A percentile compares a stretch with the other conserved stretches of the same genome.
These are phyloP conservation scores for Salvia splendens DNA, from an alignment of 257 asterid species.

Conservation along the genomic window DNA sequence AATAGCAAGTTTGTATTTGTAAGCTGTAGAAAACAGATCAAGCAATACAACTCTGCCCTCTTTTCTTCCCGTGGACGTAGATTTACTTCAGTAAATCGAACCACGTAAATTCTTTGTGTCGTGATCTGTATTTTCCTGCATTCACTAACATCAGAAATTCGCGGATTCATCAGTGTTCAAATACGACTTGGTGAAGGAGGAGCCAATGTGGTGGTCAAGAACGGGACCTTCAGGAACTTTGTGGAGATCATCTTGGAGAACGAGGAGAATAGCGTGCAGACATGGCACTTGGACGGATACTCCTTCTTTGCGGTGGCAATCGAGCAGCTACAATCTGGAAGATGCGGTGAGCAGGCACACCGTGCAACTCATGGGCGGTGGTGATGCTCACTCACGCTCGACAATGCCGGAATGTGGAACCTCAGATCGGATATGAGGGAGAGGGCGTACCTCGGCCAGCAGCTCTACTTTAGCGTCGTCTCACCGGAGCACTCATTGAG, in stretches of 20 bases:
- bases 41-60: too few species aligned
- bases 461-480: conserved; percentile 48
- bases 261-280: conserved; percentile 51
- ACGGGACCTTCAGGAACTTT: conserved; percentile 47
- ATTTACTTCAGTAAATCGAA: too few species aligned
- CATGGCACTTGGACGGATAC: conserved; percentile 57
- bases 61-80: too few species aligned
- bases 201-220: too few species aligned
- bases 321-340: conserved; percentile 52
- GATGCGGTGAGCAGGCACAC: conserved; percentile 58
- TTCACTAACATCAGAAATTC: too few species aligned
- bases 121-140: too few species aligned
- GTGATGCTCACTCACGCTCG: conserved; percentile 45
- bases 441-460: conserved; percentile 51
- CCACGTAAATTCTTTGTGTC: too few species aligned
- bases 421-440: conserved; percentile 57
- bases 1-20: too few species aligned
- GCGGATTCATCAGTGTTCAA: too few species aligned
- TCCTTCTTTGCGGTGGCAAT: conserved; percentile 60
- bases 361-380: conserved; percentile 56
- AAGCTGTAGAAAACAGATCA: too few species aligned
- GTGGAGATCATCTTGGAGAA: conserved; percentile 58
- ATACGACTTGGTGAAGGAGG: conserved; percentile 49
- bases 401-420: conserved; percentile 65
- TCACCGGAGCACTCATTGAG: conserved; percentile 45